These are phyloP conservation scores for Fusarium sp. DNA, from an alignment of 2,329 filamentous ascomycete genomes.

Conservation along the genomic window DNA sequence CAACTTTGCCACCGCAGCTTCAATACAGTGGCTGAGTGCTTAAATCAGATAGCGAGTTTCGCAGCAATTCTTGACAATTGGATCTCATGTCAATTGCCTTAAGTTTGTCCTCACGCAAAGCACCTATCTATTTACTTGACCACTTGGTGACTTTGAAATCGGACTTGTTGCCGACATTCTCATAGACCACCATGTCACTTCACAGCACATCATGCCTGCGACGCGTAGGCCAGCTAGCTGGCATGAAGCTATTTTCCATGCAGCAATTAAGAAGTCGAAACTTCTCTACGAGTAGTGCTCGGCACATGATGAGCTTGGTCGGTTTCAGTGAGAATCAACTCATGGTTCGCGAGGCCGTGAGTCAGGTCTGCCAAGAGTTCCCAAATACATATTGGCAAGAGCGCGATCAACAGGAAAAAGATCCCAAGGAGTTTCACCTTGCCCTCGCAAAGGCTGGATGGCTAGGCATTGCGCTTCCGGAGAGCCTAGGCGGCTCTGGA, in stretches of 20 bases:
- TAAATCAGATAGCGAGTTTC: too few relatives aligned
- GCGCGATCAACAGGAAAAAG: constrained; percentile 61
- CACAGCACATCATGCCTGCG: background rate
- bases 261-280: background rate
- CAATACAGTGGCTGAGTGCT: too few relatives aligned
- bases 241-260: background rate
- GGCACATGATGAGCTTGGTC: too few relatives aligned
- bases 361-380: too few relatives aligned
- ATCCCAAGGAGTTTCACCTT: constrained; percentile 81
- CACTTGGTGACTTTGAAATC: too few relatives aligned
- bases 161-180: too few relatives aligned
- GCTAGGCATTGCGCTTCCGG: constrained; percentile 84
- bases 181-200: background rate
- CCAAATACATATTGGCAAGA: too few relatives aligned
- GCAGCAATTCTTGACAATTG: too few relatives aligned
- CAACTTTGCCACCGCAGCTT: background rate
- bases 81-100: background rate
- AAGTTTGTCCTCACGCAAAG: background rate
- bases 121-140: background rate
- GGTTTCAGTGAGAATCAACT: too few relatives aligned
- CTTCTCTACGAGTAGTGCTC: too few relatives aligned
- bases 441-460: constrained; percentile 81
- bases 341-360: too few relatives aligned
- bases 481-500: constrained; percentile 78
- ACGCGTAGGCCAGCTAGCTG: background rate